Conservation (phyloP, 257 asterid genomes). For the Solanum pennellii region DNA sequence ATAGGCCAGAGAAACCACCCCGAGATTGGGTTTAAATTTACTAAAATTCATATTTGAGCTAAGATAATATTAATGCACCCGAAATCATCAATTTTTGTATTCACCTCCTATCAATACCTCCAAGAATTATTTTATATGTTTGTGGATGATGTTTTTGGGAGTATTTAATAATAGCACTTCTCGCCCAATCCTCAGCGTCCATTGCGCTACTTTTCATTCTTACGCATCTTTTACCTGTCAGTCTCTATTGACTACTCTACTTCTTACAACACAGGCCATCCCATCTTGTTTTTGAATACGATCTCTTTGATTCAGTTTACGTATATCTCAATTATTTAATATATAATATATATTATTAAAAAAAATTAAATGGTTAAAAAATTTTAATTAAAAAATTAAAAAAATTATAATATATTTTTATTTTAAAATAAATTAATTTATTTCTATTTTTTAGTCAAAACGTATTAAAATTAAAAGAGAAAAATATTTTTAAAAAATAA, state of each 20-base stretch:
- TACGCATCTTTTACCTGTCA: not conserved
- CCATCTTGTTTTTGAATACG: not conserved
- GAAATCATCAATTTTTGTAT: fast-evolving
- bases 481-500: no score
- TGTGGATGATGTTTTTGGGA: not conserved
- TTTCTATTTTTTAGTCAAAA: no score
- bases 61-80: fast-evolving
- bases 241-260: not conserved
- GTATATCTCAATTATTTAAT: not conserved
- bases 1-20: no score
- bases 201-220: slow-evolving; percentile 1
- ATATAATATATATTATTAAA: not conserved
- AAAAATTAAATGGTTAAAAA: no score
- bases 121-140: not conserved
- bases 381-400: no score
- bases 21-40: fast-evolving
- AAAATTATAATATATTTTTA: no score
- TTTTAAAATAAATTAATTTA: no score
- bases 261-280: not conserved
- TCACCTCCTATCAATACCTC: not conserved
- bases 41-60: no score
- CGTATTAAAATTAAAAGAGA: no score
- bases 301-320: fast-evolving
- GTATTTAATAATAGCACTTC: not conserved
- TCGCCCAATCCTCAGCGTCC: not conserved